Evolutionary conservation across 2,329 filamentous ascomycete genomes (phyloP).

Genomic region (Pseudocercospora pini-densiflorae): DNA sequence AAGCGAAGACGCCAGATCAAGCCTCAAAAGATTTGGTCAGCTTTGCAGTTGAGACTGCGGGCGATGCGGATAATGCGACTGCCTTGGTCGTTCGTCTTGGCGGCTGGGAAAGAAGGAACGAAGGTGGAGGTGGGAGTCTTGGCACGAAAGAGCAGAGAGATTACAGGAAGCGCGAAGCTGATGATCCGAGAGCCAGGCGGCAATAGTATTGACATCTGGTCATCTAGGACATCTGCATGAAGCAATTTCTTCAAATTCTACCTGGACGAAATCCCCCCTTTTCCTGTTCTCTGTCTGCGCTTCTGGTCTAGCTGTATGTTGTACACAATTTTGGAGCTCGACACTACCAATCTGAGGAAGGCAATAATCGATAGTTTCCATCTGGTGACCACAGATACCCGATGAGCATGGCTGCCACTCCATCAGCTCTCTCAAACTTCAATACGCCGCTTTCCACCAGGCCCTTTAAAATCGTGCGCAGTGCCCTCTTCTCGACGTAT

Average conservation of each 20-base stretch:
- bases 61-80: conserved; percentile 67
- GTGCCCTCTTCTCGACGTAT: not conserved
- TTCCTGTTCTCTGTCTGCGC: not conserved
- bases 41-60: conserved; percentile 83
- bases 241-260: not conserved
- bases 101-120: conserved; percentile 70
- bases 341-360: not conserved
- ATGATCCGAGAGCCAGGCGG: conserved; percentile 76
- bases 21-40: conserved; percentile 77
- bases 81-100: conserved; percentile 66
- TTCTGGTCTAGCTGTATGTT: not conserved
- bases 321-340: not conserved
- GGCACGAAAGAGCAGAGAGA: conserved; percentile 92
- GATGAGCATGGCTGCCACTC: not conserved
- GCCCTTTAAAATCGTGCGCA: not conserved
- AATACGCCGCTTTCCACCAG: not conserved
- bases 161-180: conserved; percentile 77
- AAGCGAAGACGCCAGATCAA: conserved; percentile 87
- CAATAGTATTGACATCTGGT: conserved; percentile 23
- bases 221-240: not conserved
- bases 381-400: not conserved
- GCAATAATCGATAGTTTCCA: not conserved
- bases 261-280: not conserved
- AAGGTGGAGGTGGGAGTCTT: conserved; percentile 86
- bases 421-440: not conserved